phyloP scores from a whole-genome alignment of 2,329 filamentous ascomycete species.

The Aspergillus pseudoglaucus region DNA sequence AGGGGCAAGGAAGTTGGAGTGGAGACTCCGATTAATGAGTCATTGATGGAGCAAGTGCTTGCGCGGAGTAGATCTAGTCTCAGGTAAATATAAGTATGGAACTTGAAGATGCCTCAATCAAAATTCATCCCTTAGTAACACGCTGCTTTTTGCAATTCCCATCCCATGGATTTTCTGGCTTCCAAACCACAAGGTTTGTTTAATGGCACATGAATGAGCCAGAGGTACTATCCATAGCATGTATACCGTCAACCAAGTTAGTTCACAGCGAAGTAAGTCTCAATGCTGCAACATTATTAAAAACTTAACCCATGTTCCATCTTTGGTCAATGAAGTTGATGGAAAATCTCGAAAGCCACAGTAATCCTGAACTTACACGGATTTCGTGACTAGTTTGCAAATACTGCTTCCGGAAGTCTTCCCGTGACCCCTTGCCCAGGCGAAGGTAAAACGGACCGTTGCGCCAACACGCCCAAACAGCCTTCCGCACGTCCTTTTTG shows the following conservation, averaged over 20 bases:
- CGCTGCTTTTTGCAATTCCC: too few species aligned
- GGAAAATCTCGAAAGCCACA: background rate
- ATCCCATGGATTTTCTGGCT: too few species aligned
- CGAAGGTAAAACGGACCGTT: constrained; percentile 51
- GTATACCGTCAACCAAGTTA: too few species aligned
- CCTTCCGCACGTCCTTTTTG: constrained; percentile 33
- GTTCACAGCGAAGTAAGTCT: too few species aligned
- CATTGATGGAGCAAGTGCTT: too few species aligned
- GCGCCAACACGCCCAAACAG: constrained; percentile 39
- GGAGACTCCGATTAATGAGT: constrained; percentile 6
- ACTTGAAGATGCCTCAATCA: too few species aligned
- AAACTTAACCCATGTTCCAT: too few species aligned
- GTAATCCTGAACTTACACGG: background rate
- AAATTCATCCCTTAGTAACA: too few species aligned
- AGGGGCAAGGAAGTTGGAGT: constrained; percentile 6
- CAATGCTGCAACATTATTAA: too few species aligned
- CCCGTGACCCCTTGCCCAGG: constrained; percentile 24
- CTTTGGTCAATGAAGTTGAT: background rate
- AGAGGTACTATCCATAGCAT: too few species aligned
- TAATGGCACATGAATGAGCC: too few species aligned
- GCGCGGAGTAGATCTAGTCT: background rate
- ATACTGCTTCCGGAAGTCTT: constrained; percentile 21
- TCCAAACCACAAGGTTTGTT: too few species aligned
- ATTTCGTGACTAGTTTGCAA: constrained; percentile 4
- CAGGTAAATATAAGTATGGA: background rate